Conservation (phyloP, 768 basidiomycete genomes). For the Albatrellus ellisii region DNA sequence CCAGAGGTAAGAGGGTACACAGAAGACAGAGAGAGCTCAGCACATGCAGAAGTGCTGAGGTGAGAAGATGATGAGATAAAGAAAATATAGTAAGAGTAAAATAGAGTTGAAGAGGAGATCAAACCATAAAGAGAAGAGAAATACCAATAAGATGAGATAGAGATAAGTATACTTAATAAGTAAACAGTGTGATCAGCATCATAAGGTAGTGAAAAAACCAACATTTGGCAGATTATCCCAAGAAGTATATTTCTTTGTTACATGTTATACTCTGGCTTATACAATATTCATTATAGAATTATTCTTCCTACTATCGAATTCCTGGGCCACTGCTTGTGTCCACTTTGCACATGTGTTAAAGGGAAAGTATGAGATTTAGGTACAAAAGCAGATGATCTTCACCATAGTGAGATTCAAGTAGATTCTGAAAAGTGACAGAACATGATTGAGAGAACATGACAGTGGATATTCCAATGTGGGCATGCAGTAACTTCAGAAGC, state of each 20-base stretch:
- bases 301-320: conserved; percentile 25
- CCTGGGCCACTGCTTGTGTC: conserved; percentile 27
- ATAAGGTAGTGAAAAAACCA: too few relatives aligned
- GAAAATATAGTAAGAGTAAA: too few relatives aligned
- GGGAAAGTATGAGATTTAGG: conserved; percentile 20
- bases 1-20: too few relatives aligned
- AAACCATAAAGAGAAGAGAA: too few relatives aligned
- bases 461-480: neutral
- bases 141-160: too few relatives aligned
- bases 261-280: neutral
- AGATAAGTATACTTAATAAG: too few relatives aligned
- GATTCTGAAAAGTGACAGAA: conserved; percentile 2
- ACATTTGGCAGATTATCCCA: conserved; percentile 15
- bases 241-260: conserved; percentile 13
- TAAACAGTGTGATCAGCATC: too few relatives aligned
- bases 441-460: conserved; percentile 8
- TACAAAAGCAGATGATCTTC: conserved; percentile 12
- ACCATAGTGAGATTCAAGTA: neutral
- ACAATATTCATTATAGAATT: conserved; percentile 17
- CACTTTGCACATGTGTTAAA: conserved; percentile 23
- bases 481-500: neutral
- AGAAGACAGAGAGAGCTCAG: too few relatives aligned
- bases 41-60: too few relatives aligned
- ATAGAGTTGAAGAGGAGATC: too few relatives aligned
- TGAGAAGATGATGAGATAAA: too few relatives aligned